Base-by-base conservation (phyloP, 2,329 filamentous ascomycete genomes). In the Clonostachys solani region DNA sequence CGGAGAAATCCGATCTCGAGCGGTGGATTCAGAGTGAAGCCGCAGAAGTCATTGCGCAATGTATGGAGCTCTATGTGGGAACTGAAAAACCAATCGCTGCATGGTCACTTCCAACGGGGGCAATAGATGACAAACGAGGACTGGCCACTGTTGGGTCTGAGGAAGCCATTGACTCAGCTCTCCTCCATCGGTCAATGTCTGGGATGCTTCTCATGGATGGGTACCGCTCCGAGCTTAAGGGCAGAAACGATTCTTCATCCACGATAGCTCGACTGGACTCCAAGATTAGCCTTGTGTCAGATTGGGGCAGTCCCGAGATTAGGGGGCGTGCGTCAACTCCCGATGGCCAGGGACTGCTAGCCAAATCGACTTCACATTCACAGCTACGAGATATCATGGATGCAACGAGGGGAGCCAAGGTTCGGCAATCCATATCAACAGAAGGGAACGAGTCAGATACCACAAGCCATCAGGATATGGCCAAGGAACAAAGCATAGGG, bases 11-110 rank as follows among this genome's bases (percentile, higher is more conserved):
- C 1, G 88, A 94, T 57, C 77, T 82, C 50, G 84, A 85, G 40
- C 81, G 88, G 45, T 94, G 86, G 86, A 80, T 89, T 57, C 89
- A 87, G 55, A 87, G 84, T 55, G 87, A 92, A 53, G 83, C 88
- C 8, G 81, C 87, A 1, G 89, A 92, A 61, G 83, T 94, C 2
- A 85, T 92, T 2, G 86, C 87, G 3, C 84, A 89, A 54, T 94
- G 89, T 54, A 85, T 90, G 72, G 81, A 79, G 45, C 73, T 91
- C n/a, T 86, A 40, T 23, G 23, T 49, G 15, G n/a, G 44, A n/a
- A 13, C 44, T 12, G 47, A 49, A 16, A 16, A 19, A 15, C 10
- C 19, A 9, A 23, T 35, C 40, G 35, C 16, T n/a, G 42, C 33
- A 3, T 13, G 35, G 23, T 19, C 19, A 16, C 18, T 33, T 5